Conservation (phyloP, 1,139 yeast species). For the Kodamaea arcana region DNA sequence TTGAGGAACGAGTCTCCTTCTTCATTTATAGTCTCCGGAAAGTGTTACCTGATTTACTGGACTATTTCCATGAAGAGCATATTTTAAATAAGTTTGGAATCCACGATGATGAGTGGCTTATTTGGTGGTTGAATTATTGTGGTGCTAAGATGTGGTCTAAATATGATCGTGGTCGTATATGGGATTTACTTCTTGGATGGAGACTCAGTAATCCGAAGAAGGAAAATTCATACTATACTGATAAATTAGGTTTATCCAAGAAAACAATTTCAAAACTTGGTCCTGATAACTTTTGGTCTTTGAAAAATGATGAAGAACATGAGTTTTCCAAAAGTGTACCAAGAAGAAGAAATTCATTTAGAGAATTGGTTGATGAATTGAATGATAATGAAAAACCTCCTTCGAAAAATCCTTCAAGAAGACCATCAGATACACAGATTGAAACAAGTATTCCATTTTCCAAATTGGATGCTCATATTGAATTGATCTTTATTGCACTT, state of each 20-base stretch:
- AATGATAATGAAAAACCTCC: slow-evolving; percentile 17
- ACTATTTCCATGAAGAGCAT: slow-evolving; percentile 78
- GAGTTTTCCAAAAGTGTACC: slow-evolving; percentile 3
- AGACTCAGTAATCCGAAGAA: slow-evolving; percentile 44
- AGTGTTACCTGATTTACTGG: slow-evolving; percentile 71
- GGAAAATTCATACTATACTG: slow-evolving; percentile 29
- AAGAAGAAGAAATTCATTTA: slow-evolving; percentile 24
- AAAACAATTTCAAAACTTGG: slow-evolving; percentile 32
- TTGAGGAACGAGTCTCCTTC: slow-evolving; percentile 66
- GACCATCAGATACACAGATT: slow-evolving; percentile 18
- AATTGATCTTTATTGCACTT: slow-evolving; percentile 69
- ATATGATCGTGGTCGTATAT: slow-evolving; percentile 77
- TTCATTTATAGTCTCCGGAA: slow-evolving; percentile 66
- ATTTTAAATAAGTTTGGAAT: slow-evolving; percentile 57
- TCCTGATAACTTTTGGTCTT: slow-evolving; percentile 44
- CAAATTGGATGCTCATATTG: slow-evolving; percentile 70
- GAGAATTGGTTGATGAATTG: slow-evolving; percentile 30
- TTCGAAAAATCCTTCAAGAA: slow-evolving; percentile 12
- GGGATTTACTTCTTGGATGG: slow-evolving; percentile 88
- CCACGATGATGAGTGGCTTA: slow-evolving; percentile 82
- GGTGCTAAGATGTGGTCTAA: slow-evolving; percentile 88
- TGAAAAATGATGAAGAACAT: slow-evolving; percentile 13
- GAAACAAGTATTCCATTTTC: slow-evolving; percentile 53
- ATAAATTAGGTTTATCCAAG: slow-evolving; percentile 24
- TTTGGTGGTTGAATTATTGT: slow-evolving; percentile 93